A percentile compares a stretch with the other conserved stretches of the same genome.
Conservation (phyloP, 192 early-diverging fungal species). For the Umbelopsis vinacea region DNA sequence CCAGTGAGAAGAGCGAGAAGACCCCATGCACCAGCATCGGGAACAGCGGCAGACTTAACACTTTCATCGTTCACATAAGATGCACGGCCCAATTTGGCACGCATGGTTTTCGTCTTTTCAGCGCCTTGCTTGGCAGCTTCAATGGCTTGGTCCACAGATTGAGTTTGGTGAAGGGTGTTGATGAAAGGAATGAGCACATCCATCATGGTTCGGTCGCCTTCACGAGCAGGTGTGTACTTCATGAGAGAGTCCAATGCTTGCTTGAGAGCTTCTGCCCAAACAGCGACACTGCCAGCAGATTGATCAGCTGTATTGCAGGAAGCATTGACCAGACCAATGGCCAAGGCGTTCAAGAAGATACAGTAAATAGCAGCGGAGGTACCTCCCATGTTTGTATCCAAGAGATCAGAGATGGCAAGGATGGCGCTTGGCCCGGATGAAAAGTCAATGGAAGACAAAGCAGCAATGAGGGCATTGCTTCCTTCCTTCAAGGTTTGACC, state of each 20-base stretch:
- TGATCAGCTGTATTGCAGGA: slow-evolving; percentile 17
- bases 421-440: slow-evolving; percentile 26
- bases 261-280: slow-evolving; percentile 58
- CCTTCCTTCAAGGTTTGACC: slow-evolving; percentile 72
- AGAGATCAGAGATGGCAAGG: slow-evolving; percentile 58
- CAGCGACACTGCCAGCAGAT: slow-evolving; percentile 33
- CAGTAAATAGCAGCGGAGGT: slow-evolving; percentile 82
- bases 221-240: slow-evolving; percentile 70
- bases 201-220: slow-evolving; percentile 75
- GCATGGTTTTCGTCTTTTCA: slow-evolving; percentile 55
- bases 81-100: slow-evolving; percentile 67
- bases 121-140: slow-evolving; percentile 59
- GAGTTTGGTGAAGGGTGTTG: slow-evolving; percentile 36
- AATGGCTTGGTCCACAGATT: slow-evolving; percentile 50
- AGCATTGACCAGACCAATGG: slow-evolving; percentile 47
- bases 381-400: slow-evolving; percentile 81
- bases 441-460: slow-evolving; percentile 29
- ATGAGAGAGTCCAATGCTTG: slow-evolving; percentile 62
- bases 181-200: slow-evolving; percentile 75
- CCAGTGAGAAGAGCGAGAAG: slow-evolving; percentile 60
- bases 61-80: slow-evolving; percentile 59
- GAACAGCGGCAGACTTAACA: slow-evolving; percentile 36
- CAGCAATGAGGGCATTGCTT: slow-evolving; percentile 61
- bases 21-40: slow-evolving; percentile 68
- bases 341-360: slow-evolving; percentile 68